Base-by-base conservation (phyloP, 1,284 basidiomycete species). In the Termitomyces sp. region DNA sequence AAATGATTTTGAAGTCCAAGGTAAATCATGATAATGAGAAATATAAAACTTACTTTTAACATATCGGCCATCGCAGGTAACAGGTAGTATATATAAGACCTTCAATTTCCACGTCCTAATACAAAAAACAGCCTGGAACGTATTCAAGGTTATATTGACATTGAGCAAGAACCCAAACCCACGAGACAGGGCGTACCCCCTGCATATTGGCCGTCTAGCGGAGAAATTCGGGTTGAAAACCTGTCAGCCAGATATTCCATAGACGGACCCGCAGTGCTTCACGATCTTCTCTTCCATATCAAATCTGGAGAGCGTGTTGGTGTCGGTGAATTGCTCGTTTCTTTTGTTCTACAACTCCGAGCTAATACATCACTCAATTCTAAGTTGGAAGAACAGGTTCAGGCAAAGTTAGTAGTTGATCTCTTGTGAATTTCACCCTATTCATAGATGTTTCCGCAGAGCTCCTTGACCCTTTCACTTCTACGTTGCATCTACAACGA, bases 121-220 rank as follows among this genome's bases (percentile, higher is more conserved):
- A 18, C 10, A 30, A 7, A 33, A 53, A 33, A 46, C 53, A 85
- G 83, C 63, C 72, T 92, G 56, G 88, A 92, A 64, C 80, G 90
- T 28, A 84, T 92, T 49, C 78, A 87, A 61, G 79, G 79, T 26
- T 91, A 91, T 63, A 66, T 88, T 42, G 66, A 73, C 11, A 87
- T 89, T 52, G 86, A 88, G 50, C 86, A 89, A 63, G 89, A 91
- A 63, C 78, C 79, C 1, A 71, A 74, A 50, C 62, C 77, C 1
- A 74, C 73, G 0, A 64, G 70, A 21, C 62, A 66, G 11, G 80
- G 81, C 6, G 69, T 75, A 40, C 88, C 88, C 28, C 86, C 89
- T 3, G 88, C 88, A 0, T 81, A 86, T 55, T 91, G 89, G 88
- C 89, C 89, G 0, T 76, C 84, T 0, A 86, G 81, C 37, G 89